A percentile compares a stretch with the other conserved stretches of the same genome.
Conservation (phyloP, 345 rosid species). For the Pelargonium nanum region DNA sequence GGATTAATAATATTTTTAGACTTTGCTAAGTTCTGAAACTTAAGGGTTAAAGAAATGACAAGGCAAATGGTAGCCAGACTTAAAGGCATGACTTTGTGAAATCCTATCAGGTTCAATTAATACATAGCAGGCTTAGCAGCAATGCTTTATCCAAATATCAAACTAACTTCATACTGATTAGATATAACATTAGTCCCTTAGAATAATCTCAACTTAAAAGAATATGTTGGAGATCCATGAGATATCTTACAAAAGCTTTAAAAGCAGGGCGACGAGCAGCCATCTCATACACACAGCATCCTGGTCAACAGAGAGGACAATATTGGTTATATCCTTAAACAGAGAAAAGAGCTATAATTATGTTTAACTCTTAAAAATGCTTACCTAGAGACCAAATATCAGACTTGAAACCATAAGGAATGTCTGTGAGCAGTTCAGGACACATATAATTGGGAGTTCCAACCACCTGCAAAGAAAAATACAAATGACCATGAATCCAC, state of each 20-base stretch:
- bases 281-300: constrained; percentile 99
- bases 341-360: background rate
- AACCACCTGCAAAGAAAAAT: constrained; percentile 56
- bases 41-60: too few species aligned
- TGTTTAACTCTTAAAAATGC: constrained; percentile 6
- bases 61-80: too few species aligned
- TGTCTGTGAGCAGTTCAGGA: constrained; percentile 94
- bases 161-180: too few species aligned
- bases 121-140: too few species aligned
- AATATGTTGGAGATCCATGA: background rate
- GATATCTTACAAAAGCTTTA: constrained; percentile 87
- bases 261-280: constrained; percentile 97
- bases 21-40: too few species aligned
- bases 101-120: background rate
- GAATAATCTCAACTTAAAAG: background rate
- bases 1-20: too few species aligned
- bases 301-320: constrained; percentile 38
- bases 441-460: constrained; percentile 99
- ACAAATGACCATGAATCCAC: background rate
- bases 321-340: constrained; percentile 11
- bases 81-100: background rate
- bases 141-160: too few species aligned
- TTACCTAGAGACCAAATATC: constrained; percentile 98
- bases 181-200: too few species aligned
- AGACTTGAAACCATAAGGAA: constrained; percentile 96